phyloP scores from a whole-genome alignment of 352 stramenopile genomes.

The Phytopythium ostracodes region DNA sequence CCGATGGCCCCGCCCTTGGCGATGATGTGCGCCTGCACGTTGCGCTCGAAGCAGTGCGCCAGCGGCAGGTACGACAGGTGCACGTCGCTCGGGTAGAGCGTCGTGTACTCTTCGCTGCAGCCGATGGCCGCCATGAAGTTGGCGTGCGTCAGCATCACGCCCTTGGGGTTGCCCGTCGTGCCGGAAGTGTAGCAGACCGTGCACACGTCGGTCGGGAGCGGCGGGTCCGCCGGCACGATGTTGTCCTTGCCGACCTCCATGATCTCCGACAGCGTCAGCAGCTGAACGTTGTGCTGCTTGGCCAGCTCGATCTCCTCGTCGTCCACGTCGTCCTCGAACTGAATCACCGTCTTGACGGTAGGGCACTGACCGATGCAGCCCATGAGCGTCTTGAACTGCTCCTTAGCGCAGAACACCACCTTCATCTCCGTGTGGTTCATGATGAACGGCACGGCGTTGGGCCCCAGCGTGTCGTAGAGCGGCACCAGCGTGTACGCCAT shows the following conservation, averaged over 20 bases:
- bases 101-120: slow-evolving; percentile 10
- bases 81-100: slow-evolving; percentile 9
- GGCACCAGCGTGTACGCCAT: slow-evolving; percentile 15
- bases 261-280: slow-evolving; percentile 47
- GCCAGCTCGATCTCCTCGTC: slow-evolving; percentile 32
- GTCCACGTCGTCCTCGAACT: slow-evolving; percentile 31
- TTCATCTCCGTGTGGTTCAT: slow-evolving; percentile 57
- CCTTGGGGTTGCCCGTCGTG: slow-evolving; percentile 47
- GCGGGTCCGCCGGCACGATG: slow-evolving; percentile 39
- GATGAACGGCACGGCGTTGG: slow-evolving; percentile 66
- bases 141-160: slow-evolving; percentile 40
- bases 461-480: slow-evolving; percentile 78
- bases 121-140: slow-evolving; percentile 35
- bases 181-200: slow-evolving; percentile 65
- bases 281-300: slow-evolving; percentile 31
- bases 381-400: slow-evolving; percentile 23
- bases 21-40: slow-evolving; percentile 36
- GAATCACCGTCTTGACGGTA: slow-evolving; percentile 13
- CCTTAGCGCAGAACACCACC: slow-evolving; percentile 24
- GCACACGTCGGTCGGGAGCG: slow-evolving; percentile 23
- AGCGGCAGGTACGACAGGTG: slow-evolving; percentile 91
- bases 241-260: slow-evolving; percentile 38
- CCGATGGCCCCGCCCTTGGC: slow-evolving; percentile 68
- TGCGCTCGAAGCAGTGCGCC: slow-evolving; percentile 90
- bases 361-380: slow-evolving; percentile 16